Evolutionary conservation across 2,329 filamentous ascomycete species (phyloP), one percentile per base, ranked within the genome.

Genomic region (Penicillium sclerotiorum): DNA sequence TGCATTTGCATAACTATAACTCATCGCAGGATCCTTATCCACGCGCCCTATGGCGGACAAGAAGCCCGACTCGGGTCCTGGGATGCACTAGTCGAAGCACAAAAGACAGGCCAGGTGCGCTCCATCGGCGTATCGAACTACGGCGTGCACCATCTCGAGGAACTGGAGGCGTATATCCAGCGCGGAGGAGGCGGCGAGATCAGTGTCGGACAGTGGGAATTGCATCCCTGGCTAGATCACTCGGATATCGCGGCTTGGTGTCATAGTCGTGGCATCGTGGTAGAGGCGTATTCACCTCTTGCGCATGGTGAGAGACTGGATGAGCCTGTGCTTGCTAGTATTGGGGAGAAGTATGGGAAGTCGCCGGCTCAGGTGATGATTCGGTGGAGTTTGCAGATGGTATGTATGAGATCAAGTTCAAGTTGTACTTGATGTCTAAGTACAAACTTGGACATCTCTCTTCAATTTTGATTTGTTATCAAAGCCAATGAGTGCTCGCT

Each of bases 211-310:
- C 89, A 94, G 72, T 86, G 92, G 60, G 87, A 93, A 67, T 80
- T 92, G 1, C 88, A 93, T 54, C 89, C 88, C 0, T 94, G 93
- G 80, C 90, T 92, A 67, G 90, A 87, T 1, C 82, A 86, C 45
- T 77, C 76, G 0, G 77, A 79, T 30, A 90, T 94, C 55, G 80
- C 83, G 0, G 77, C 80, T 11, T 85, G 83, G 59, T 89, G 89
- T 63, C 77, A 82, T 49, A 73, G 81, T 52, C 75, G 92, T 56
- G 73, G 76, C 30, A 91, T 94, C 49, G 73, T 86, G 0, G 79
- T 94, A 1, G 84, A 94, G 70, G 89, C 90, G 0, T 95, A 94
- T 58, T 88, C 88, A 6, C 90, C 90, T 5, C 79, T 94, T 2
- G 89, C 84, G 3, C 79, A 87, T 43, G 88, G 82, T 1, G 76